Evolutionary conservation across 2,329 filamentous ascomycete species (phyloP).

Genomic region (Fusarium xyrophilum): DNA sequence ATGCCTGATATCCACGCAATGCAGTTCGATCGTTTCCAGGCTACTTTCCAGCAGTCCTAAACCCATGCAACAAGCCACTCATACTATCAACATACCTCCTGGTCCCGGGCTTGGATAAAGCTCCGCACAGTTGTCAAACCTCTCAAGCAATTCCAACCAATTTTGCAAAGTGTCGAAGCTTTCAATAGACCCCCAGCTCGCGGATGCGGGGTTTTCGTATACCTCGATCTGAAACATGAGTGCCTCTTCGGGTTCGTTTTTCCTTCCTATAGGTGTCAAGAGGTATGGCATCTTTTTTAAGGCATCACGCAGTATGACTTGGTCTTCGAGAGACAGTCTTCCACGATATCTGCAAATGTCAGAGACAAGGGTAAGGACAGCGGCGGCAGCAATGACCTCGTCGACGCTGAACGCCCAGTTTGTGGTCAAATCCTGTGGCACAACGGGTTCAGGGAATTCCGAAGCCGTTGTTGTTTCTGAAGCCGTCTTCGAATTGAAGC

Average conservation of each 20-base stretch:
- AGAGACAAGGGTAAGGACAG: conserved; percentile 2
- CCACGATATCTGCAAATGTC: not conserved
- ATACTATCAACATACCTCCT: conserved; percentile 11
- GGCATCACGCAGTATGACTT: not conserved
- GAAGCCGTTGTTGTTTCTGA: not conserved
- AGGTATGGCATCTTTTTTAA: conserved; percentile 19
- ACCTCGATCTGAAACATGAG: conserved; percentile 5
- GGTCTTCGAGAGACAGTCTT: not conserved
- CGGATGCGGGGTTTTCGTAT: conserved; percentile 2
- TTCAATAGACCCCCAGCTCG: conserved; percentile 18
- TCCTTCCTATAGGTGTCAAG: conserved; percentile 2
- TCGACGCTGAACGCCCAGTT: not conserved
- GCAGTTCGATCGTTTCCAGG: not conserved
- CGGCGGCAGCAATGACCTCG: conserved; percentile 3
- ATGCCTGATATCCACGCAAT: conserved; percentile 23
- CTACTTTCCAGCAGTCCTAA: not conserved
- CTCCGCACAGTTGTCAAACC: conserved; percentile 10
- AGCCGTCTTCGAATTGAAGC: not conserved
- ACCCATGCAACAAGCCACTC: not conserved
- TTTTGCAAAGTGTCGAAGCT: conserved; percentile 12
- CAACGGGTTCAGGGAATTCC: not conserved
- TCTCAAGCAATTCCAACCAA: not conserved
- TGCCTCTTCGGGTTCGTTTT: not conserved
- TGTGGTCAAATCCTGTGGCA: too few relatives aligned
- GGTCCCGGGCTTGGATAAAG: conserved; percentile 6